Conservation (phyloP, 2,329 filamentous ascomycete genomes). For the Aplosporella prunicola region DNA sequence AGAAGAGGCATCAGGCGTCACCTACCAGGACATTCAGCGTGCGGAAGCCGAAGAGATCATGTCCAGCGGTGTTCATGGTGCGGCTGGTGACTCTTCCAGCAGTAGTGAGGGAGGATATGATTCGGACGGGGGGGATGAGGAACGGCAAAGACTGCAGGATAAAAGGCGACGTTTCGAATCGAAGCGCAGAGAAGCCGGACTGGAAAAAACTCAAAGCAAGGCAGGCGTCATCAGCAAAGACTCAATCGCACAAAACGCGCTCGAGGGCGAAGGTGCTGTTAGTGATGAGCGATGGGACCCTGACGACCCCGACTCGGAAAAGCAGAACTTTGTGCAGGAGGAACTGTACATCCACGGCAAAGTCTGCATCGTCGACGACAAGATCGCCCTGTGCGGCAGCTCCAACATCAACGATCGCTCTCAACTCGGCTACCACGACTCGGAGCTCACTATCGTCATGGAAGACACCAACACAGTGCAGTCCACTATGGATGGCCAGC, state of each 20-base stretch:
- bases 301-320: conserved; percentile 59
- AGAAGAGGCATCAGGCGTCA: conserved; percentile 72
- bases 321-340: conserved; percentile 85
- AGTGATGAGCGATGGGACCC: conserved; percentile 70
- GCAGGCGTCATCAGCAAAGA: conserved; percentile 46
- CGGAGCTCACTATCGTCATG: conserved; percentile 82
- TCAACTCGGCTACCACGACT: conserved; percentile 82
- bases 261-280: conserved; percentile 58
- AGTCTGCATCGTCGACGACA: conserved; percentile 80
- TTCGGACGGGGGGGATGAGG: conserved; percentile 19
- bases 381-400: conserved; percentile 72
- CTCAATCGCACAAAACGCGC: conserved; percentile 67
- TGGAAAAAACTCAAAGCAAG: conserved; percentile 16
- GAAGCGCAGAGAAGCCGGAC: conserved; percentile 31
- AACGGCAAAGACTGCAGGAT: conserved; percentile 37
- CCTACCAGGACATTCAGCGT: conserved; percentile 77
- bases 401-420: conserved; percentile 89
- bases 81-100: conserved; percentile 13
- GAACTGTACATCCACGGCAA: conserved; percentile 95
- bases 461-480: conserved; percentile 66
- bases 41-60: conserved; percentile 86
- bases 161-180: conserved; percentile 38
- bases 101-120: conserved; percentile 19
- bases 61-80: conserved; percentile 59
- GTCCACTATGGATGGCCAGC: conserved; percentile 68